Conservation (phyloP, 2,329 filamentous ascomycete species). For the Fusarium longipes region DNA sequence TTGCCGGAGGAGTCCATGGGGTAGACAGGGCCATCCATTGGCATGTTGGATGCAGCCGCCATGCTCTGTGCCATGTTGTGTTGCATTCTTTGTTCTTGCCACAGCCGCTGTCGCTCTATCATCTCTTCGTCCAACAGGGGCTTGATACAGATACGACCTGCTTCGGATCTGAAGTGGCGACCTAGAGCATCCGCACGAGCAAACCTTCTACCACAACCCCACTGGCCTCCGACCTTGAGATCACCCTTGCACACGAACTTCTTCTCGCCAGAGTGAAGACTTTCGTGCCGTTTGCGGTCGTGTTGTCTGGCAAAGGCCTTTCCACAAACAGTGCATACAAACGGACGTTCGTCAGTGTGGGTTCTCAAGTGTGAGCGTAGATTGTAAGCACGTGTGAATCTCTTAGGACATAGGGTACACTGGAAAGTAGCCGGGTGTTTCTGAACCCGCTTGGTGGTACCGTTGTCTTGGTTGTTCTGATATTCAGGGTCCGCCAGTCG, state of each 20-base stretch:
- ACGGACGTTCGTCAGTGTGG: slow-evolving; percentile 96
- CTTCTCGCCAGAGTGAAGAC: slow-evolving; percentile 96
- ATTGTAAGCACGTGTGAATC: slow-evolving; percentile 97
- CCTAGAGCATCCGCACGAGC: slow-evolving; percentile 95
- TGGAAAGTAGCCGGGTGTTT: slow-evolving; percentile 99
- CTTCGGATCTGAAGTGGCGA: slow-evolving; percentile 94
- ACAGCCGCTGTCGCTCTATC: slow-evolving; percentile 78
- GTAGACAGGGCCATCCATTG: slow-evolving; percentile 68
- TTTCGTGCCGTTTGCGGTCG: slow-evolving; percentile 96
- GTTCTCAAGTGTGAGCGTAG: slow-evolving; percentile 93
- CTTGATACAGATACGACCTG: slow-evolving; percentile 95
- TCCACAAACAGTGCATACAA: slow-evolving; percentile 95
- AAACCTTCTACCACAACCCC: slow-evolving; percentile 94
- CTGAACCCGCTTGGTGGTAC: slow-evolving; percentile 83
- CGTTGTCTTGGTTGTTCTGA: slow-evolving; percentile 71
- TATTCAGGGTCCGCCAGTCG: slow-evolving; percentile 90
- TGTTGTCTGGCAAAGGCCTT: slow-evolving; percentile 98
- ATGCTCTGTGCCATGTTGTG: slow-evolving; percentile 72
- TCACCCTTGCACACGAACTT: slow-evolving; percentile 97
- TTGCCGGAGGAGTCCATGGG: slow-evolving; percentile 66
- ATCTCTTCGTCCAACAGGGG: slow-evolving; percentile 97
- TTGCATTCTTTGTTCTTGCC: slow-evolving; percentile 77
- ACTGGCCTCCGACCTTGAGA: slow-evolving; percentile 82
- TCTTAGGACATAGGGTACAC: slow-evolving; percentile 91
- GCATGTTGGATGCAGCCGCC: slow-evolving; percentile 64